These are phyloP conservation scores for Cryptosporidium parvum DNA, from an alignment of 169 alveolate genomes.

Conservation along the genomic window DNA sequence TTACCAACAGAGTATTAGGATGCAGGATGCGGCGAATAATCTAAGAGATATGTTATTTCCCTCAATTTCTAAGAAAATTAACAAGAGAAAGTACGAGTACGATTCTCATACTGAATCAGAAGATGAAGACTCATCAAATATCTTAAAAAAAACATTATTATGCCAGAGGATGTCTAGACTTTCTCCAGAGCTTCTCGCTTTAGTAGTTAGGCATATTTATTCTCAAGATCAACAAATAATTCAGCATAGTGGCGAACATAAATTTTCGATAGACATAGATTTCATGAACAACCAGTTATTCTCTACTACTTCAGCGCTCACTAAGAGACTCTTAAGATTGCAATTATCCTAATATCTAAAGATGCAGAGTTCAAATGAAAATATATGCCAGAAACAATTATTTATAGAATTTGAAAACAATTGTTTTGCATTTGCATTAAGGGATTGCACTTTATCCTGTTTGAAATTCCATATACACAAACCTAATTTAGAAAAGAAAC, in stretches of 20 bases:
- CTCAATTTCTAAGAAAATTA: neutral
- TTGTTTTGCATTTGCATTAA: too few species aligned
- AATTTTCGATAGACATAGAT: constrained; percentile 33
- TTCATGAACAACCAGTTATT: constrained; percentile 15
- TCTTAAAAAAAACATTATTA: neutral
- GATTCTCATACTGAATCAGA: constrained; percentile 33
- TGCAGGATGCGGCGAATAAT: constrained; percentile 29
- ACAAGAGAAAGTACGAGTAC: constrained; percentile 34
- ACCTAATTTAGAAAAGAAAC: neutral
- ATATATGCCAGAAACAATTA: neutral
- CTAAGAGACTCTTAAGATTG: constrained; percentile 52
- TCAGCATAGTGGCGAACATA: constrained; percentile 53
- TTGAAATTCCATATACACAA: neutral
- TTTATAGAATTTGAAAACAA: neutral
- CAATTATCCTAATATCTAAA: neutral
- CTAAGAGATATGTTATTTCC: constrained; percentile 26
- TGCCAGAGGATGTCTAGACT: constrained; percentile 67
- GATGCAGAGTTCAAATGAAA: neutral
- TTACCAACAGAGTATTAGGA: constrained; percentile 53
- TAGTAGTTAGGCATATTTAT: constrained; percentile 55
- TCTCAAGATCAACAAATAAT: constrained; percentile 46
- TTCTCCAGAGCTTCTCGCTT: constrained; percentile 62
- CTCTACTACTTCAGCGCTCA: constrained; percentile 50
- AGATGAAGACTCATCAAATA: neutral
- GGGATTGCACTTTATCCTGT: too few species aligned